Conservation (phyloP, 2,329 filamentous ascomycete genomes). For the Diplodia intermedia region DNA sequence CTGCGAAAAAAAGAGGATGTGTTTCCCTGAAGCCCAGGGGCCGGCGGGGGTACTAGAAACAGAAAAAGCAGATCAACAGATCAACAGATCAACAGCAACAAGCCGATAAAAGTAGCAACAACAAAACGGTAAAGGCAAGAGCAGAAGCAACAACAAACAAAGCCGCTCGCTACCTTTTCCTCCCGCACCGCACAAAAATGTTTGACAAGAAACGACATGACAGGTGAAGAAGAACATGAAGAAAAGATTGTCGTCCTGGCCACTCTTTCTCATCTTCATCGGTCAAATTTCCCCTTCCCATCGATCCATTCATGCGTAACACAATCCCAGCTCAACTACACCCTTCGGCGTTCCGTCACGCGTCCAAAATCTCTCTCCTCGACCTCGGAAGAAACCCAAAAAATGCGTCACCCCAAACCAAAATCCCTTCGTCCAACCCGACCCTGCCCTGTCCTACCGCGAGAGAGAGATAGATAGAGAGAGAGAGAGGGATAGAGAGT, state of each 20-base stretch:
- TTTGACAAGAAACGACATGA: background rate
- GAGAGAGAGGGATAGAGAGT: too few relatives aligned
- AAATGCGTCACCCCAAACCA: background rate
- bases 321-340: background rate
- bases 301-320: too few relatives aligned
- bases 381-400: background rate
- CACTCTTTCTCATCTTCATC: background rate
- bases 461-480: too few relatives aligned
- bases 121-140: background rate
- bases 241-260: conserved; percentile 1
- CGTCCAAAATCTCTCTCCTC: background rate
- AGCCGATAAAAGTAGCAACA: background rate
- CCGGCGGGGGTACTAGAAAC: background rate
- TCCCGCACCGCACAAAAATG: background rate
- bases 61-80: background rate
- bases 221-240: background rate
- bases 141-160: background rate
- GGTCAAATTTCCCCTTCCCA: background rate
- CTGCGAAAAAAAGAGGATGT: background rate
- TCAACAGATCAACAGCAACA: background rate
- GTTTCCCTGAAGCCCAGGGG: background rate
- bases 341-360: background rate
- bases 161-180: conserved; percentile 8
- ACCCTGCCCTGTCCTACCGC: background rate
- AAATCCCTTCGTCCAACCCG: too few relatives aligned